A percentile compares a stretch with the other conserved stretches of the same genome.
Evolutionary conservation across 2,329 filamentous ascomycete species (phyloP).

Genomic region (Cladosporium cucumerinum): DNA sequence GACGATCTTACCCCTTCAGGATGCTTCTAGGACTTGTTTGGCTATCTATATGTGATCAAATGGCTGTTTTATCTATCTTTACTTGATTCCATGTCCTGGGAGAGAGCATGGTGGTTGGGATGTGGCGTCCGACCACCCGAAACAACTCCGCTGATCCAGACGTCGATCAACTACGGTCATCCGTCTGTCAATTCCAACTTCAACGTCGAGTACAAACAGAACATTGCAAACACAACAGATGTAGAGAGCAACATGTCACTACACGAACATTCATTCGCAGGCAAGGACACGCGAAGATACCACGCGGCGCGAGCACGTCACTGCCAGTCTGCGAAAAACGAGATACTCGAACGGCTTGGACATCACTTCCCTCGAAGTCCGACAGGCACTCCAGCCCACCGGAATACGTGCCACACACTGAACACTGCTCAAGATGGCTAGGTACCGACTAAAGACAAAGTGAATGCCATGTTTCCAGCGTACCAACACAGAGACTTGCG

Average conservation of each 20-base stretch:
- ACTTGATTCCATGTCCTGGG: background rate
- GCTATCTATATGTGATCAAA: rapidly evolving
- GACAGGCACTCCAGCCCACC: background rate
- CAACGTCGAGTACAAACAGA: background rate
- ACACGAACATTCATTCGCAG: background rate
- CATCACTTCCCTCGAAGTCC: background rate
- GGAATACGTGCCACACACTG: background rate
- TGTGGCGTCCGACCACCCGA: background rate
- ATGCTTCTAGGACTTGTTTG: background rate
- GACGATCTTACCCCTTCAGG: background rate
- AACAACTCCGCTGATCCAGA: background rate
- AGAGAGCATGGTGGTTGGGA: background rate
- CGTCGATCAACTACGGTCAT: rapidly evolving
- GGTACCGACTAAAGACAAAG: background rate
- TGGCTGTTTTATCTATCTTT: background rate
- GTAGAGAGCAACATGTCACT: background rate
- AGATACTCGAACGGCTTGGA: background rate
- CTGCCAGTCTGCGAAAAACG: background rate
- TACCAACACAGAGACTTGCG: no score
- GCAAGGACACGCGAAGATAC: background rate
- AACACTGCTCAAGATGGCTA: background rate
- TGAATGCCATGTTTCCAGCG: no score
- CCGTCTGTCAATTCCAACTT: background rate
- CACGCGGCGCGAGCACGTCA: background rate
- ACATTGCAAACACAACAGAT: background rate